phyloP scores from a whole-genome alignment of 139 green algal genomes.

The Desmodesmus armatus region DNA sequence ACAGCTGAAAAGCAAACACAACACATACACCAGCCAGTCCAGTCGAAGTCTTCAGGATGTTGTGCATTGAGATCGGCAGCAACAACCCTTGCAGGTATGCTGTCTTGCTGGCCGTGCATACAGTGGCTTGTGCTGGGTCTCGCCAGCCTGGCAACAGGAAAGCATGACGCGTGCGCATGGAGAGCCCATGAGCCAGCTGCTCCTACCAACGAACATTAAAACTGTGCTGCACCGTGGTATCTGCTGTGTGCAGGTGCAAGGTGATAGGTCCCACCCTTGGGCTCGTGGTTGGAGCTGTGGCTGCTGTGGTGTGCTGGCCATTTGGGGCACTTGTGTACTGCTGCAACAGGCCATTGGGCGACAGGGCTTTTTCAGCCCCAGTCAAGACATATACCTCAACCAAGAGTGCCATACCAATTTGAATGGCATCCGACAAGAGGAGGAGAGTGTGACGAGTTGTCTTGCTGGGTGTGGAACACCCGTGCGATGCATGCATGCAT shows the following conservation, averaged over 20 bases:
- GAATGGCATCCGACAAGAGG: neutral
- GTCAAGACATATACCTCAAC: slow-evolving; percentile 8
- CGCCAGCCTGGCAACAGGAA: too few species aligned
- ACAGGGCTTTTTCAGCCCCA: slow-evolving; percentile 9
- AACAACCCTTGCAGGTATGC: slow-evolving; percentile 43
- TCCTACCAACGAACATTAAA: too few species aligned
- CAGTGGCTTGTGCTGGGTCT: too few species aligned
- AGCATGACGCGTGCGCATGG: too few species aligned
- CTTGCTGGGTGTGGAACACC: neutral
- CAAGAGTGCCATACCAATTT: slow-evolving; percentile 31
- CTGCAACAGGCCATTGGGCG: slow-evolving; percentile 12
- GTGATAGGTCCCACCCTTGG: slow-evolving; percentile 33
- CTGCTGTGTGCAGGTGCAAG: slow-evolving; percentile 42
- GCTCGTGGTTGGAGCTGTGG: slow-evolving; percentile 14
- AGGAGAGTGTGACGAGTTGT: neutral
- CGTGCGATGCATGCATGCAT: too few species aligned
- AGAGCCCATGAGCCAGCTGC: too few species aligned
- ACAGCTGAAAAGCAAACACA: too few species aligned
- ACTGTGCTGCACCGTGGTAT: too few species aligned
- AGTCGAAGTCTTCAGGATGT: slow-evolving; percentile 8
- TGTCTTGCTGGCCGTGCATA: neutral
- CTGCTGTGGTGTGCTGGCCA: slow-evolving; percentile 31
- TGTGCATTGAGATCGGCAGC: slow-evolving; percentile 44
- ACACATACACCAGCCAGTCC: too few species aligned
- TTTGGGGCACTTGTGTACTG: slow-evolving; percentile 32